These are phyloP conservation scores for Fusarium decemcellulare DNA, from an alignment of 2,329 filamentous ascomycete species.

Conservation along the genomic window DNA sequence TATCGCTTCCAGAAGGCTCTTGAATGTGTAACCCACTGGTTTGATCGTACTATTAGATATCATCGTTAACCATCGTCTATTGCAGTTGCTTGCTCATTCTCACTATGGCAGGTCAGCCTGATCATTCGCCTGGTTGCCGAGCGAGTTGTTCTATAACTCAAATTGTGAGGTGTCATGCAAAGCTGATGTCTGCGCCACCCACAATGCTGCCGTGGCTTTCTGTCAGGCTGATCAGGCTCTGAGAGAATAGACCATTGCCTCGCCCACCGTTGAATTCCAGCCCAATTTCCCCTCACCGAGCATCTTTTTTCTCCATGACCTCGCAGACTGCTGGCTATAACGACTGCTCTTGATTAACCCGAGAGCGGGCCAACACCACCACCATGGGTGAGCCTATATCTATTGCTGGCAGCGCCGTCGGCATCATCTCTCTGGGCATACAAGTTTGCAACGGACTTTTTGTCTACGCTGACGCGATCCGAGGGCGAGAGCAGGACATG, in stretches of 20 bases:
- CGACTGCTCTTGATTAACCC: neutral
- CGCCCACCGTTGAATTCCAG: neutral
- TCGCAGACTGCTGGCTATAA: too few relatives aligned
- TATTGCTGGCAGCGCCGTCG: neutral
- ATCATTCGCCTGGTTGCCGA: too few relatives aligned
- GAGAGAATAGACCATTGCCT: neutral
- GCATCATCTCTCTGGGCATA: constrained; percentile 18
- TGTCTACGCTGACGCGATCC: neutral
- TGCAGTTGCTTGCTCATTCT: too few relatives aligned
- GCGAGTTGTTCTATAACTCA: neutral
- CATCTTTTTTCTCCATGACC: too few relatives aligned
- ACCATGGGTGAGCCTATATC: constrained; percentile 6
- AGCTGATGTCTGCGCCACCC: neutral
- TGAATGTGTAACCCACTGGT: too few relatives aligned
- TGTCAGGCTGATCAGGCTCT: constrained; percentile 3
- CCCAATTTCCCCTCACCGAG: neutral
- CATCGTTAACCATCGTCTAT: too few relatives aligned
- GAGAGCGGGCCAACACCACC: too few relatives aligned
- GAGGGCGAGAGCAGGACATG: neutral
- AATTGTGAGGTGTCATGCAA: neutral
- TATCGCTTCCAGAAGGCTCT: too few relatives aligned
- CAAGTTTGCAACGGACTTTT: constrained; percentile 15
- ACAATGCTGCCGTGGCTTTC: neutral
- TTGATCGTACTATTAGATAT: too few relatives aligned
- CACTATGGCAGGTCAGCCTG: too few relatives aligned